Base-by-base conservation (phyloP, 345 rosid species). In the Aegle marmelos region DNA sequence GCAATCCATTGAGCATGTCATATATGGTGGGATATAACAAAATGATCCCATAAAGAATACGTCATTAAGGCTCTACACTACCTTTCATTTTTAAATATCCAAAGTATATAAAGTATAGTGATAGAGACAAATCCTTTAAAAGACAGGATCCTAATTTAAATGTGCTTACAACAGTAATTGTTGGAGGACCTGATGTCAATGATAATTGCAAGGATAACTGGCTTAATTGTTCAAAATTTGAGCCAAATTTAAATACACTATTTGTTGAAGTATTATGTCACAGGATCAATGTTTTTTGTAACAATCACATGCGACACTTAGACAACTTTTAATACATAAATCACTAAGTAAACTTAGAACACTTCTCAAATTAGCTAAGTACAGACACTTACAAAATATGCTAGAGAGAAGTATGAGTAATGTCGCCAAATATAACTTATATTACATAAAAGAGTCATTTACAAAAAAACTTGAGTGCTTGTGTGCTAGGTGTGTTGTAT, bases 171-270 rank as follows among this genome's bases (percentile, higher is more conserved):
- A 91, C 91, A 8, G 93, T 91, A 13, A 36, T 91, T 9, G 68
- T 85, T 4, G 92, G 95, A 37, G 93, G 95, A 54, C 95, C 91
- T 8, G 84, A 85, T 64, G 39, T 65, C 16, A 77, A 75, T 6
- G 93, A 90, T 63, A 50, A 30, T 7, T 90, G 77, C 77, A 57
- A 62, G 3, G 91, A 91, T 54, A 58, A 80, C 10, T 72, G 92
- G 22, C n/a, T 2, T 14, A 70, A 80, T 48, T 33, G 62, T 54
- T 37, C 56, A 9, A 86, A 87, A 37, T 85, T 93, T 1, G 93
- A 90, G 79, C 91, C 92, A 22, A 85, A 90, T 65, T 84, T 86
- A 36, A 91, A 91, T 77, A 91, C 91, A 0, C 88, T 93, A 9
- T 85, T 91, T 34, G 93, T 86, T 24, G 94, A 93, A 5, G 78